Base-by-base conservation (phyloP, 164 flowering plant species). In the Euptelea pleiosperma region DNA sequence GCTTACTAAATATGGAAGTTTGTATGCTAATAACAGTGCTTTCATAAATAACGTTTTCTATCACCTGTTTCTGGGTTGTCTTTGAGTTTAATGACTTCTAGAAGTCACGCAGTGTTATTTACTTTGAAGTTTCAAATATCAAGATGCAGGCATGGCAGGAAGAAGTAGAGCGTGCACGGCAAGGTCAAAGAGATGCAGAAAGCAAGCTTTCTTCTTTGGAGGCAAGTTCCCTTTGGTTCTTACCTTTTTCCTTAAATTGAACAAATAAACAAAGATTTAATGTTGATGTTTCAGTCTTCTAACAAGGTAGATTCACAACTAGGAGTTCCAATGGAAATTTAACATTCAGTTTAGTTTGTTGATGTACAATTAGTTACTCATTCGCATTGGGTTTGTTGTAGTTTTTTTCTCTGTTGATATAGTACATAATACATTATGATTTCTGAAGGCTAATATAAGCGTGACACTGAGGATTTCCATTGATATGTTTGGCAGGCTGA, bases 131-230 rank as follows among this genome's bases (percentile, higher is more conserved):
- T 61, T 62, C 56, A 33, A 57, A 49, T 49, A 52, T 59, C 40
- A 48, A 90, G 93, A 82, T 82, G 66, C 96, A 94, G 81, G 96
- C 93, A 64, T 86, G 96, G 99, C 97, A 91, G 73, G 96, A 93
- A 68, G 99, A 94, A 82, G 96, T 85, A 57, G 99, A 91, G 63
- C 87, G 93, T 54, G 99, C 99, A 57, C 91, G 91, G 43, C 96
- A 84, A 66, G 84, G 89, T 53, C 99, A 94, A 75, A 81, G 97
- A 73, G 96, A 91, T 75, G 97, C 98, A 42, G 99, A 89, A 68
- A 77, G 70, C 79, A 94, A 85, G 75, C 82, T 89, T 64, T 85
- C 89, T 63, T 74, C 85, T 19, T 52, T 89, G 64, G 99, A 94
- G 93, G 99, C 70, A 71, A 73, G 84, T 72, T 24, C 33, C 19